Percentiles rank a stretch among this genome's conserved stretches.
Conservation (phyloP, 148 eudicot species). For the Diospyros kaki region DNA sequence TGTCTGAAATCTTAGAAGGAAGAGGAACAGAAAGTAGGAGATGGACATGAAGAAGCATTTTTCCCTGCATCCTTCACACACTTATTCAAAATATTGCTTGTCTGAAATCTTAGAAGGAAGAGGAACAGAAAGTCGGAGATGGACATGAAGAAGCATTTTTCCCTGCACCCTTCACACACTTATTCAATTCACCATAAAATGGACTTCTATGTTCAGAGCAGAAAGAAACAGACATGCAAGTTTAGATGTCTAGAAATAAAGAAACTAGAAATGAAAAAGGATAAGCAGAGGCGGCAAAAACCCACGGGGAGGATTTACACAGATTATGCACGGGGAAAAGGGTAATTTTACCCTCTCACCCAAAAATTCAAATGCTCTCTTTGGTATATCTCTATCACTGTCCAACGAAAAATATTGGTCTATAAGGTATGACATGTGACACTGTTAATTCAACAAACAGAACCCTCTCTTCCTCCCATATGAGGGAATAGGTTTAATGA, state of each 20-base stretch:
- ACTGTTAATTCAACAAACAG: background rate
- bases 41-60: background rate
- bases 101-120: background rate
- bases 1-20: background rate
- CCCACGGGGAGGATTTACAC: no score
- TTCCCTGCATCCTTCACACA: background rate
- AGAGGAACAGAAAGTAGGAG: background rate
- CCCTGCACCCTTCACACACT: no score
- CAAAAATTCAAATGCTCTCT: no score
- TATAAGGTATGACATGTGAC: background rate
- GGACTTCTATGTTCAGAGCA: background rate
- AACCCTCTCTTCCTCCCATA: background rate
- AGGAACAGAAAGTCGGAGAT: background rate
- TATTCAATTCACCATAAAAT: background rate
- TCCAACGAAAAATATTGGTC: background rate
- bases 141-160: no score
- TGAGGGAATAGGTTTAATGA: background rate
- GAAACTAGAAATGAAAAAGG: background rate
- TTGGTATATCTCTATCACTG: no score
- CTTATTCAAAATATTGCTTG: background rate
- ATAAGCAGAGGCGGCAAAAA: no score
- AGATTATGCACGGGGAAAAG: no score
- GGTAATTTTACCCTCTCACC: no score
- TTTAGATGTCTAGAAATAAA: background rate
- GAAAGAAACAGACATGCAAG: background rate